Evolutionary conservation across 306 rosid species (phyloP), one percentile per base, ranked within the genome.

Genomic region (Cicer judaicum): DNA sequence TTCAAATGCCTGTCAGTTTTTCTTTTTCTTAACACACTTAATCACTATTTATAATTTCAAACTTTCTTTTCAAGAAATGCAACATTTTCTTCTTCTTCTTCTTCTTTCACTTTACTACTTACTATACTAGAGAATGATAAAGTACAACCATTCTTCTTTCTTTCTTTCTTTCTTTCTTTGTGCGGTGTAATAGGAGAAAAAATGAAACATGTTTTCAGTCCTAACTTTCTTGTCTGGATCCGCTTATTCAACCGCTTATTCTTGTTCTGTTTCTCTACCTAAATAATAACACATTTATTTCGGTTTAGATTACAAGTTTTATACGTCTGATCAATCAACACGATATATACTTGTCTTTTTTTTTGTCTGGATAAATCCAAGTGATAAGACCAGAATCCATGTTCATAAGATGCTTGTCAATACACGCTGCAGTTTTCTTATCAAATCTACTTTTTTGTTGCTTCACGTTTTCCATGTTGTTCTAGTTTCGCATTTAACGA

Each of bases 391-490:
- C 9, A 24, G 12, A 64, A 43, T 36, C 46, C 46, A 36, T 15
- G 50, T 38, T 68, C 77, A 42, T 12, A 55, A 3, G 16, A 65
- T n/a, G 4, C 7, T 15, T 8, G 49, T 59, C 53, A 76, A 60
- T 21, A 9, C 38, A 40, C 50, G n/a, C 48, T 62, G 60, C 19
- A 12, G 49, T 42, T 74, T 14, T n/a, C 6, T 34, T 60, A 60
- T 61, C 46, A 8, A 74, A 11, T 73, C 50, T 12, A 8, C 68
- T 39, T 61, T 72, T 62, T 55, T 39, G 67, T 63, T 57, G 72
- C 82, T 80, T 73, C 80, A 68, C 72, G 74, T 62, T 76, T 29
- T 29, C 34, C 5, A 29, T 29, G 34, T 29, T 3, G 34, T 29
- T 29, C 34, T 12, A 47, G 57, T 52, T 73, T 63, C 43, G 46